Conservation (phyloP, 2,329 filamentous ascomycete genomes). For the Colletotrichum sp. region DNA sequence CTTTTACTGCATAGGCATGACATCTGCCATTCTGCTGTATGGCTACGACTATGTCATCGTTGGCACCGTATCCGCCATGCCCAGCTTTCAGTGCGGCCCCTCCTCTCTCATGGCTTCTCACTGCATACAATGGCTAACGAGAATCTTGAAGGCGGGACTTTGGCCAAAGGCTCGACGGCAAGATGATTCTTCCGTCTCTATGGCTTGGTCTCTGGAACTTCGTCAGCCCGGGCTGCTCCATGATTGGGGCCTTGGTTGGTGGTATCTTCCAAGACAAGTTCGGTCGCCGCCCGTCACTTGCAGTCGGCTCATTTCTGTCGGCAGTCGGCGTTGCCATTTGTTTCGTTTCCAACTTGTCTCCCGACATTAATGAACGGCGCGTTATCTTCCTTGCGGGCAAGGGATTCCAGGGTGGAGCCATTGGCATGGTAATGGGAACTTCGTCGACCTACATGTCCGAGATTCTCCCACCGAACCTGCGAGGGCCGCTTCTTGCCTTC, state of each 20-base stretch:
- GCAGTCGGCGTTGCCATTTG: conserved; percentile 39
- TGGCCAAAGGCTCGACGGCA: conserved; percentile 32
- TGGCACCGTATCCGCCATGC: conserved; percentile 35
- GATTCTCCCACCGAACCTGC: conserved; percentile 48
- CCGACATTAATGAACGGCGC: conserved; percentile 31
- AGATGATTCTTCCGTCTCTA: conserved; percentile 43
- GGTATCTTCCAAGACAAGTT: conserved; percentile 45
- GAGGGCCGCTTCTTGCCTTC: conserved; percentile 52
- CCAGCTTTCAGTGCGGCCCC: conserved; percentile 29
- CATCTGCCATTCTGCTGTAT: conserved; percentile 29
- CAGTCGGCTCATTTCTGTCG: conserved; percentile 39
- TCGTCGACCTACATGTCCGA: conserved; percentile 56
- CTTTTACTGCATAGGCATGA: conserved; percentile 30
- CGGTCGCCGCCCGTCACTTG: conserved; percentile 41
- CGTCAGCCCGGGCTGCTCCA: conserved; percentile 40
- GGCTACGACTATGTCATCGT: conserved; percentile 34
- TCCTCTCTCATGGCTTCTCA: background rate
- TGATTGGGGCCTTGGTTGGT: conserved; percentile 40
- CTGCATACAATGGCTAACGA: background rate
- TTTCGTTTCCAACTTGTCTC: conserved; percentile 26
- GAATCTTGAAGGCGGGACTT: conserved; percentile 31
- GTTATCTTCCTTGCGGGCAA: conserved; percentile 49
- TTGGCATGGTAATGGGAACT: conserved; percentile 48
- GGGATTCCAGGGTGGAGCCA: conserved; percentile 47
- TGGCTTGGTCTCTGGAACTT: conserved; percentile 52